Evolutionary conservation across 176 grass and related monocot genomes (phyloP).

Genomic region (Elaeis guineensis): DNA sequence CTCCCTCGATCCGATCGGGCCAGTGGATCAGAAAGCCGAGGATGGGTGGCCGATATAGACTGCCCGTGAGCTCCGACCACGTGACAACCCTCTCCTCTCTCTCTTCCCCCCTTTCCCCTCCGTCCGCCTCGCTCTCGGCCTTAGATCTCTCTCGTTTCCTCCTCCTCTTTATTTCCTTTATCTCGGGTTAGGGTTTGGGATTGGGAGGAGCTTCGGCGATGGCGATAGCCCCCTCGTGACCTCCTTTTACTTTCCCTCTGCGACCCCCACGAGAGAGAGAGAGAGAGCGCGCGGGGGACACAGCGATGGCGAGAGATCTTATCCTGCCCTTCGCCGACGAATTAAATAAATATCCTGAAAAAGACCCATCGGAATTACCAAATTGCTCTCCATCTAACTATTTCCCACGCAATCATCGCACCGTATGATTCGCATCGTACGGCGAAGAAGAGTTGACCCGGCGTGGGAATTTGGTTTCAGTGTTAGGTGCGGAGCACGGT

Average conservation of each 20-base stretch:
- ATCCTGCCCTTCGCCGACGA: constrained; percentile 12
- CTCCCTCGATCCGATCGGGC: not conserved
- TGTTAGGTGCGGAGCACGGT: no score
- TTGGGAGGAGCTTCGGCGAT: constrained; percentile 3
- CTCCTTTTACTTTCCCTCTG: constrained; percentile 21
- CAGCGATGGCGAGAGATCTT: constrained; percentile 7
- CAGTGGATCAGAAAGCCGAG: not conserved
- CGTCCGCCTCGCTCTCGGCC: constrained; percentile 2
- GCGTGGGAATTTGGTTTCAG: no score
- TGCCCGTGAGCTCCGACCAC: not conserved
- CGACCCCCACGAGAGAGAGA: not conserved
- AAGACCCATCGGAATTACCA: constrained; percentile 11
- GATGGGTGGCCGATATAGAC: not conserved
- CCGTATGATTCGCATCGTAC: not conserved
- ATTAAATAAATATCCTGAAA: constrained; percentile 19
- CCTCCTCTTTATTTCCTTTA: not conserved
- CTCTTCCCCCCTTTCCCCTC: no score
- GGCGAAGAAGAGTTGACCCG: not conserved
- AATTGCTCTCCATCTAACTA: not conserved
- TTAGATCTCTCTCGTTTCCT: constrained; percentile 3
- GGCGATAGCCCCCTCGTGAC: constrained; percentile 26
- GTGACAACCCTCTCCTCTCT: not conserved
- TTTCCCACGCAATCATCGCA: no score
- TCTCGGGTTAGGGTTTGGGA: constrained; percentile 7
- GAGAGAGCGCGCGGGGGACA: not conserved